Evolutionary conservation across 305 asterid species (phyloP), one percentile per base, ranked within the genome.

Genomic region (Withania somnifera): DNA sequence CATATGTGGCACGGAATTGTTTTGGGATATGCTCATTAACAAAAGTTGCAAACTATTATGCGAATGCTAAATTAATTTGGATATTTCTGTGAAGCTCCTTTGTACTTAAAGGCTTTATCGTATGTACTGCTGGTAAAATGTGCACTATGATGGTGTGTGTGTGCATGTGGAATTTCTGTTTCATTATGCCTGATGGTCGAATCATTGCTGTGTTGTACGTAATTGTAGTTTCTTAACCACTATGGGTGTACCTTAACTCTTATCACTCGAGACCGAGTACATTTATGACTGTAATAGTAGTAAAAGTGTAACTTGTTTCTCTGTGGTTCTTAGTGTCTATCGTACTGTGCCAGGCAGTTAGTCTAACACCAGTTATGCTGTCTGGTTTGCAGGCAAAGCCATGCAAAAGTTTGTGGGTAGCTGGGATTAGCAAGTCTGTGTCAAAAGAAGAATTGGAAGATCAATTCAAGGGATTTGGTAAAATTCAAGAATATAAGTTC

Each of bases 321-420:
- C 34, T 45, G 42, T 73, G 79, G 79, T 47, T 73, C 79, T 75
- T 61, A 28, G 50, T 75, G 42, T 51, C 61, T 56, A 75, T 51
- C 51, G 61, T 54, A 51, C 61, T 17, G 63, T 50, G 47, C 51
- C 61, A 50, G 63, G 47, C 60, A 9, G 30, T 51, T 75, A 17
- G 63, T 75, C 80, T 75, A 75, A 75, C 63, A 75, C 19, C 80
- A 75, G 47, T 17, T 50, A 51, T 75, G 63, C 63, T 50, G 28
- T 87, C 83, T 79, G 79, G 77, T 81, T 85, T 87, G 71, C 92
- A 96, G 99, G 98, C 99, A 84, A 96, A 89, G 84, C 99, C 99
- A 64, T 91, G 95, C 83, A 96, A 94, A 87, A 96, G 94, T 82
- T 86, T 96, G 88, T 94, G 99, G 99, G 98, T 96, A 61, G 93